These are phyloP conservation scores for Sporothrix inflata DNA, from an alignment of 2,329 filamentous ascomycete species.

Conservation along the genomic window DNA sequence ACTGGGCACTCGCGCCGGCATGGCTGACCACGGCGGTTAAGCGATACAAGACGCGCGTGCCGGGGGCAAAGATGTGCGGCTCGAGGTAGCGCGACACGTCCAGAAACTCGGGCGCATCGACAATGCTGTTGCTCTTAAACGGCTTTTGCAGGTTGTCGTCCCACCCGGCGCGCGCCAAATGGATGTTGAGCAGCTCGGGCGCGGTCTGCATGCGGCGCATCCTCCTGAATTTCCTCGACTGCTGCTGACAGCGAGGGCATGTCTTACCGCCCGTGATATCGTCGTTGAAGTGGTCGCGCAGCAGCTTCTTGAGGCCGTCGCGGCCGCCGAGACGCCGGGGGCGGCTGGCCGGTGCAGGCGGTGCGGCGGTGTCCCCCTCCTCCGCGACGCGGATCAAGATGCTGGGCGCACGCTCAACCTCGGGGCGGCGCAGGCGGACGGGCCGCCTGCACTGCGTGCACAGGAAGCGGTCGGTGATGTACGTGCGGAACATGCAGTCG, in stretches of 20 bases:
- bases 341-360: background rate
- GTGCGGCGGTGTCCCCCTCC: background rate
- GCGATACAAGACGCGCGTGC: conserved; percentile 30
- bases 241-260: conserved; percentile 27
- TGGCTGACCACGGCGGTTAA: conserved; percentile 32
- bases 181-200: conserved; percentile 31
- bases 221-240: background rate
- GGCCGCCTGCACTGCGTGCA: conserved; percentile 25
- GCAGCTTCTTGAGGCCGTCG: background rate
- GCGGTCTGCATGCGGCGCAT: conserved; percentile 28
- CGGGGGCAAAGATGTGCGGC: conserved; percentile 26
- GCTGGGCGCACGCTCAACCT: background rate
- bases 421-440: conserved; percentile 18
- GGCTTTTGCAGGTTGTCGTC: accelerated
- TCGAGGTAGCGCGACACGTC: conserved; percentile 33
- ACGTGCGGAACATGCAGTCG: conserved; percentile 25
- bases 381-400: conserved; percentile 2
- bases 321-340: background rate
- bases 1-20: background rate
- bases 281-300: conserved; percentile 6
- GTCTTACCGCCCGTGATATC: background rate
- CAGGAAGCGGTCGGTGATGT: conserved; percentile 17
- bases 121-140: conserved; percentile 7
- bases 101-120: conserved; percentile 30
- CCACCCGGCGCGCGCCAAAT: conserved; percentile 17